A percentile compares a stretch with the other conserved stretches of the same genome.
These are phyloP conservation scores for Trichosanthes truncata DNA, from an alignment of 306 rosid genomes.

Conservation along the genomic window DNA sequence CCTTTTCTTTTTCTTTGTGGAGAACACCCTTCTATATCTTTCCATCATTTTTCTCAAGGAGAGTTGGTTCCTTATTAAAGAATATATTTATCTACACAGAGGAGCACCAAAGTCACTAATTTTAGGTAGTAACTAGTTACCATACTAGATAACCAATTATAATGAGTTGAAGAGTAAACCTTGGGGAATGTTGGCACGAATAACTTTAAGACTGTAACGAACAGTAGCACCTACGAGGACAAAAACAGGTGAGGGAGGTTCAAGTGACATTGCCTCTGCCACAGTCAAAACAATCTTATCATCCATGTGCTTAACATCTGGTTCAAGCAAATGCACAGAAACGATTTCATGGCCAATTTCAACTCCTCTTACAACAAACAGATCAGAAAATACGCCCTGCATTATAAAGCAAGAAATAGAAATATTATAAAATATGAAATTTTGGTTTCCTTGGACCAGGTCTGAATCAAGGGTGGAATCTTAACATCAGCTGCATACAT, in stretches of 20 bases:
- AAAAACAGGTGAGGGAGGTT: constrained; percentile 88
- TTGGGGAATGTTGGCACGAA: constrained; percentile 67
- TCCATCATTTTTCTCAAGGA: background rate
- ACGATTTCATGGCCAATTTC: constrained; percentile 88
- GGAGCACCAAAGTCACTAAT: background rate
- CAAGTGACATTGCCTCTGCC: constrained; percentile 91
- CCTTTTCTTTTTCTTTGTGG: background rate
- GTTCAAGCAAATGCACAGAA: constrained; percentile 73
- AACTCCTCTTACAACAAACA: constrained; percentile 68
- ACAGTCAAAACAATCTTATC: constrained; percentile 83
- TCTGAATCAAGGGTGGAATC: background rate
- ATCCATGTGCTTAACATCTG: constrained; percentile 40
- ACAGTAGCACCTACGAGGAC: constrained; percentile 71
- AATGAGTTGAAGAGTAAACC: constrained; percentile 33
- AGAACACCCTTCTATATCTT: background rate
- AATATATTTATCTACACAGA: background rate
- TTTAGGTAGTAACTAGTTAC: background rate
- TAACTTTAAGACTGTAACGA: constrained; percentile 63
- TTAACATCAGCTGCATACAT: constrained; percentile 35
- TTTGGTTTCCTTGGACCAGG: background rate
- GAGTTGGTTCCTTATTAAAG: background rate
- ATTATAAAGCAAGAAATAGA: constrained; percentile 17
- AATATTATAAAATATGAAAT: background rate
- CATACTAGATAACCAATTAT: background rate
- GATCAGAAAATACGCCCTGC: constrained; percentile 96